phyloP scores from a whole-genome alignment of 805 yeast genomes.

The Saturnispora kantuleensis region DNA sequence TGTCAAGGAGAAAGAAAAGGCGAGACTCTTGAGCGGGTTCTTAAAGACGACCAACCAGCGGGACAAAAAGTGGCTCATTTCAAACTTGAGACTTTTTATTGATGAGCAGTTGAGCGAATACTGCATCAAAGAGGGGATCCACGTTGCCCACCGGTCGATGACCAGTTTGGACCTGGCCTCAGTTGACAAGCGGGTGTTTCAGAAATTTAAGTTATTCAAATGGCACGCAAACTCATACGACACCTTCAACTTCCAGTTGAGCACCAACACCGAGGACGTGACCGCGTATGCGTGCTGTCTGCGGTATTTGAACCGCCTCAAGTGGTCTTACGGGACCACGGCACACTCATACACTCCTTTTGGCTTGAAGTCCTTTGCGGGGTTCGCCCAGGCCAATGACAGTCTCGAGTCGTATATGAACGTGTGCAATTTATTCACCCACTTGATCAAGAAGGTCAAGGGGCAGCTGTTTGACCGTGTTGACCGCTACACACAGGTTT shows the following conservation, averaged over 20 bases:
- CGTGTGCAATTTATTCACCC: conserved; percentile 25
- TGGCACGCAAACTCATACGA: conserved; percentile 22
- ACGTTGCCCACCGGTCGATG: conserved; percentile 23
- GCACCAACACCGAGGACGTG: conserved; percentile 12
- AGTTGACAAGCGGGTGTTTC: conserved; percentile 24
- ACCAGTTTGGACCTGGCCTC: conserved; percentile 12
- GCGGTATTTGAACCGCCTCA: conserved; percentile 14
- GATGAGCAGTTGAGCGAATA: conserved; percentile 26
- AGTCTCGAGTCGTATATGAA: conserved; percentile 23
- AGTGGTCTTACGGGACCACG: conserved; percentile 9
- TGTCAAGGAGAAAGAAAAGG: conserved; percentile 17
- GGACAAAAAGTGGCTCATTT: conserved; percentile 16
- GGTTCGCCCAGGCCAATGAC: conserved; percentile 19
- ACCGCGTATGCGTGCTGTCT: conserved; percentile 19
- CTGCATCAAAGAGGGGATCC: conserved; percentile 18
- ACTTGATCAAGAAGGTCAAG: conserved; percentile 12
- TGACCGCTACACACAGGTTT: background rate
- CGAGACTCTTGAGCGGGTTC: conserved; percentile 14
- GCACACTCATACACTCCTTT: conserved; percentile 17
- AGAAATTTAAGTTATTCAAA: conserved; percentile 23
- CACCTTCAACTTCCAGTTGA: conserved; percentile 14
- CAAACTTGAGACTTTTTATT: conserved; percentile 21
- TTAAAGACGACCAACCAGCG: conserved; percentile 7
- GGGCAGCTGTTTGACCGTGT: background rate
- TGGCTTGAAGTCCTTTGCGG: conserved; percentile 22